Percentiles rank a stretch among this genome's conserved stretches.
Evolutionary conservation across 495 filamentous ascomycete genomes (phyloP).

Genomic region (Daldinia loculata): DNA sequence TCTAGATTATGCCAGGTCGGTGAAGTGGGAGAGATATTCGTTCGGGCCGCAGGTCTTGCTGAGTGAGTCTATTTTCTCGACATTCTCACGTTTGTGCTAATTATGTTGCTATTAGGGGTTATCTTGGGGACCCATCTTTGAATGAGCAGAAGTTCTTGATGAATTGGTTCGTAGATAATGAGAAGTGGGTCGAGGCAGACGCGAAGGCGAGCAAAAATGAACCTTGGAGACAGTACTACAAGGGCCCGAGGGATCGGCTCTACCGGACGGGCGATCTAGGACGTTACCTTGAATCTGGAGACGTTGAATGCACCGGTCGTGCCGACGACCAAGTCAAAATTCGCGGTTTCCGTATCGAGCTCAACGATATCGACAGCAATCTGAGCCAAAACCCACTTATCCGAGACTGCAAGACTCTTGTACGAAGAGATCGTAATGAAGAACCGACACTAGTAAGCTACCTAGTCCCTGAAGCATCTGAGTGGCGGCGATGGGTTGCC

Average conservation of each 20-base stretch:
- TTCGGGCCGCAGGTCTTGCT: slow-evolving; percentile 87
- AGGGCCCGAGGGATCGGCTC: slow-evolving; percentile 84
- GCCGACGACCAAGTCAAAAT: slow-evolving; percentile 95
- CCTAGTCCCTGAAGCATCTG: slow-evolving; percentile 80
- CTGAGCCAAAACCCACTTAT: slow-evolving; percentile 80
- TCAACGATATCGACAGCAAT: slow-evolving; percentile 91
- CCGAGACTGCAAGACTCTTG: slow-evolving; percentile 86
- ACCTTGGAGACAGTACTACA: slow-evolving; percentile 81
- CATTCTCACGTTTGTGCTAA: not conserved
- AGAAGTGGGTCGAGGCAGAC: slow-evolving; percentile 74
- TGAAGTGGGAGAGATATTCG: slow-evolving; percentile 86
- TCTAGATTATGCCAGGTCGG: slow-evolving; percentile 79
- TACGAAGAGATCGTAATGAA: slow-evolving; percentile 87
- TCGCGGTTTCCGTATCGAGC: slow-evolving; percentile 92
- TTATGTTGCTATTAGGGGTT: slow-evolving; percentile 58
- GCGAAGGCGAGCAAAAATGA: slow-evolving; percentile 62
- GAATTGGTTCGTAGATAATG: slow-evolving; percentile 87
- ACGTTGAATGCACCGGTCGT: slow-evolving; percentile 78
- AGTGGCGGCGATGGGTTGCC: slow-evolving; percentile 74
- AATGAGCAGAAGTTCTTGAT: slow-evolving; percentile 82
- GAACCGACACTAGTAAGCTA: slow-evolving; percentile 92
- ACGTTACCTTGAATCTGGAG: slow-evolving; percentile 75
- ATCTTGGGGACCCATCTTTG: slow-evolving; percentile 73
- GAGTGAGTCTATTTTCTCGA: slow-evolving; percentile 56
- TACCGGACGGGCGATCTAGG: slow-evolving; percentile 88